Conservation (phyloP, 2,329 filamentous ascomycete genomes). For the Pestalotiopsis sp. region DNA sequence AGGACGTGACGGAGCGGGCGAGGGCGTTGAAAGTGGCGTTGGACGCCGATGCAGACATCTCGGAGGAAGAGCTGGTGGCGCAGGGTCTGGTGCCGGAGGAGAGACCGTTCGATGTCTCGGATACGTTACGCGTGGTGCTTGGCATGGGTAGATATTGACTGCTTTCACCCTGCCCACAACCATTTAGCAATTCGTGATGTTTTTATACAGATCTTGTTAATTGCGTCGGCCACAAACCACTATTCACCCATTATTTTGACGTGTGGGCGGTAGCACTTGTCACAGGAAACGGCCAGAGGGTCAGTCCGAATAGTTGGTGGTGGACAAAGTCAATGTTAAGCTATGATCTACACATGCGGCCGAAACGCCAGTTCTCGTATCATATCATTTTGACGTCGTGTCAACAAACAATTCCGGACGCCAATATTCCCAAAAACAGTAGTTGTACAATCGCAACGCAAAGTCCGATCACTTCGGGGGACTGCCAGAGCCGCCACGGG, state of each 20-base stretch:
- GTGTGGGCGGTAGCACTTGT: background rate
- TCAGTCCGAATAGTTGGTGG: background rate
- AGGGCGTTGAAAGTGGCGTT: slow-evolving; percentile 45
- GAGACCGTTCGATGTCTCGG: slow-evolving; percentile 30
- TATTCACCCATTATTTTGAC: too few relatives aligned
- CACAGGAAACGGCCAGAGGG: background rate
- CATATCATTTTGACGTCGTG: background rate
- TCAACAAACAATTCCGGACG: background rate
- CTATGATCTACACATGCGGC: background rate
- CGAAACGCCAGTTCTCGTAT: background rate
- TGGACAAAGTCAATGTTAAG: background rate
- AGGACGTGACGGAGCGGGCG: slow-evolving; percentile 59
- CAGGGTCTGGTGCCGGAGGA: slow-evolving; percentile 45
- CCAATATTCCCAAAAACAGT: background rate
- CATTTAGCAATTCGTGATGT: too few relatives aligned
- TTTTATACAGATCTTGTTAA: too few relatives aligned
- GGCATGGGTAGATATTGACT: background rate
- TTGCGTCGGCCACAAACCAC: too few relatives aligned
- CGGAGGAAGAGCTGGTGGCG: slow-evolving; percentile 34
- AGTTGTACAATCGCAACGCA: background rate
- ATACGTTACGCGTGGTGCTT: background rate
- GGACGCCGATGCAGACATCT: slow-evolving; percentile 37
- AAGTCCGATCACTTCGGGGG: background rate
- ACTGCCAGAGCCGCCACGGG: background rate
- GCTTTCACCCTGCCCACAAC: rapidly evolving